Evolutionary conservation across 2,329 filamentous ascomycete genomes (phyloP), one percentile per base, ranked within the genome.

Genomic region (Neocatenulostroma microsporum): DNA sequence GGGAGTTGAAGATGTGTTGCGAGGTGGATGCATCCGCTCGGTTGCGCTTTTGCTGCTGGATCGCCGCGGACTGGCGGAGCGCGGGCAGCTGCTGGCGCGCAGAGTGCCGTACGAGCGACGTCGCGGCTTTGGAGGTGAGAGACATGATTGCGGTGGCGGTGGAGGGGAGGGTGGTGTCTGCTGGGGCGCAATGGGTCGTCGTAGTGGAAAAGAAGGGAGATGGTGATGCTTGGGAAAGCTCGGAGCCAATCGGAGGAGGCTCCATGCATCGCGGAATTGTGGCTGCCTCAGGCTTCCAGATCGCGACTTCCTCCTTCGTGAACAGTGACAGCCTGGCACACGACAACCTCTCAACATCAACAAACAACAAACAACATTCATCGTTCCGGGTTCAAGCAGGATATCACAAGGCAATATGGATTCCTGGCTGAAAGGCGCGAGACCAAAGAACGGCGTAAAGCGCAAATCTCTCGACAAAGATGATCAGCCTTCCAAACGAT

Each of bases 1-100:
- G 78, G 52, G 61, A 67, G 50, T 64, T 62, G 62, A 68, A 70
- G 47, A 60, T 61, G 46, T 65, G 62, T 44, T 66, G 58, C 17
- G 56, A 49, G 34, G 10, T 14, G 21, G 40, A 48, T 28, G 50
- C 49, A 40, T 58, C 56, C 49, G 61, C 61, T 46, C 57, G 51
- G 55, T 53, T 57, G 49, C 64, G 65, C 54, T 61, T 60, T 54
- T 68, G 65, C 51, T 62, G 50, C 19, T 63, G 55, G 42, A 50
- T 50, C 39, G 64, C 61, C 54, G 61, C 55, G 41, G 63, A 57
- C 44, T 63, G 63, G 55, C 66, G 62, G 49, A 66, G 56, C 47
- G 63, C 59, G 51, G 66, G 64, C 52, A 66, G 55, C 54, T 62
- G 60, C 55, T 66, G 62, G 42, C 65, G 64, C 40, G 64, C 62